Evolutionary conservation across 805 yeast species (phyloP).

Genomic region (Saccharomycodes ludwigii): DNA sequence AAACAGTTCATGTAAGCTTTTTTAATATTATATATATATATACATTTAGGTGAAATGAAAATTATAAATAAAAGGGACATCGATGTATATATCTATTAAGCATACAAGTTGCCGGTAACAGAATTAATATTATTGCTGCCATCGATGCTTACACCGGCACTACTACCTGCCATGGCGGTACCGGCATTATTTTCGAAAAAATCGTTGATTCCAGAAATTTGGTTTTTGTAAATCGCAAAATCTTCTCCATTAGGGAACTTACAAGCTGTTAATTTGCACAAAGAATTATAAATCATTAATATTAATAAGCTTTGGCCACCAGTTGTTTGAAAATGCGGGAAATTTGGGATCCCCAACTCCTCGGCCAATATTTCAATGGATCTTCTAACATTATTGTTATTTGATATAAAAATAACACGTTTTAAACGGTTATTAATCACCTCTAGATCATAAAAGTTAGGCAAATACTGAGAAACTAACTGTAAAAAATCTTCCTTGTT

Average conservation of each 20-base stretch:
- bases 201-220: constrained; percentile 41
- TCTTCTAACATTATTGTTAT: constrained; percentile 4
- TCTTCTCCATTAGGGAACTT: constrained; percentile 24
- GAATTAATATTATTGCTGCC: constrained; percentile 5
- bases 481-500: constrained; percentile 67
- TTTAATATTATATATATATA: no score
- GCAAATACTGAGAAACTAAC: constrained; percentile 64
- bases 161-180: no score
- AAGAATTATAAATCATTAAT: constrained; percentile 51
- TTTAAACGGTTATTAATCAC: constrained; percentile 21
- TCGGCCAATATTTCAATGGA: constrained; percentile 52
- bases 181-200: no score
- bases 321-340: constrained; percentile 40
- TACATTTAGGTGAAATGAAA: no score
- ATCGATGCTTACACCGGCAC: no score
- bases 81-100: no score
- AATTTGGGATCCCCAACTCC: constrained; percentile 54
- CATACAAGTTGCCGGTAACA: no score
- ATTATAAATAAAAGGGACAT: no score
- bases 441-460: constrained; percentile 75
- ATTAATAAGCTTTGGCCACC: constrained; percentile 55
- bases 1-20: no score
- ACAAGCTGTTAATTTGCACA: constrained; percentile 25
- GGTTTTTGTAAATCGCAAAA: constrained; percentile 33
- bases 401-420: constrained; percentile 18